Base-by-base conservation (phyloP, 495 filamentous ascomycete species). In the Amniculicola lignicola region DNA sequence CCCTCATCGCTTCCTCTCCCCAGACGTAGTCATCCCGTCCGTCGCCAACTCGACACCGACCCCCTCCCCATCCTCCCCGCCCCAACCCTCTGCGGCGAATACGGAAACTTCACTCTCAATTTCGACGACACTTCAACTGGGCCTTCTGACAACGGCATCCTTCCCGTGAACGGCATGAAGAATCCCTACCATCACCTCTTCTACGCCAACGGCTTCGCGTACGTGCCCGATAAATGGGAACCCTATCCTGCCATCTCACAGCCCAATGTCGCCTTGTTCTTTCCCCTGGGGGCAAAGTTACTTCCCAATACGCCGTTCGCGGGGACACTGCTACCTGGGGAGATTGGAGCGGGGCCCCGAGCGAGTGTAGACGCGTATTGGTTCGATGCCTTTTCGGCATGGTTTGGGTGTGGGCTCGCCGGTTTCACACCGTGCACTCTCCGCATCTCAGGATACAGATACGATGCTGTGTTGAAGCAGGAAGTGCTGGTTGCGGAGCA, bases 101-200 rank as follows among this genome's bases (percentile, higher is more conserved):
- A 54, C 29, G 68, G 67, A 19, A 61, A 64, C 15, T 69, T 69
- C 51, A 67, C 63, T 4, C 51, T 71, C 22, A 62, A 47, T 31
- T 72, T 67, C 41, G 70, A 72, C 37, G 65, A 70, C 46, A 51
- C 62, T 18, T 60, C 64, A 9, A 54, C 63, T 18, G 39, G 53
- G n/a, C 36, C 42, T 16, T 33, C 29, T 33, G 33, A 64, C 27
- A 65, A 59, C 22, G 67, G 65, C 45, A 64, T 59, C 33, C 57
- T 64, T 2, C 51, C 63, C 22, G 59, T 63, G 22, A 70, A 74
- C 19, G 70, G 73, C 25, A 62, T 78, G 35, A 67, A 64, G 33
- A 74, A 74, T 31, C 75, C 75, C 7, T 77, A 75, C 57, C 69
- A 72, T 39, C 70, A 75, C 50, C 58, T 77, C 18, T 73, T 65